Conservation (phyloP, 768 basidiomycete genomes). For the Dioszegia crocea region DNA sequence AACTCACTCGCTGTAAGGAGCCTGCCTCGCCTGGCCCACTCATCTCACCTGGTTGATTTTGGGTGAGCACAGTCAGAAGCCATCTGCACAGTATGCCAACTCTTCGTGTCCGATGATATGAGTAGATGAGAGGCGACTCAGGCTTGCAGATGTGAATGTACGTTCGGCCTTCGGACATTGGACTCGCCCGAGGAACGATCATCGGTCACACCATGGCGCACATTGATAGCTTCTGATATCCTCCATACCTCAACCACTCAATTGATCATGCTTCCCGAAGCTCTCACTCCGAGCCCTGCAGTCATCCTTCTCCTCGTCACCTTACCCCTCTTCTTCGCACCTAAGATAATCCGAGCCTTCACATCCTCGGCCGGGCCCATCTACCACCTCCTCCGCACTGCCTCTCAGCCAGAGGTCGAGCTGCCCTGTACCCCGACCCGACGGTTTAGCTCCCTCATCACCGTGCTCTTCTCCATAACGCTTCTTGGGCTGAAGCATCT, state of each 20-base stretch:
- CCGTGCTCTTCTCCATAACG: neutral
- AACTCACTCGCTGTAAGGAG: neutral
- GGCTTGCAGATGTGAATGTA: no score
- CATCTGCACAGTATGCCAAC: no score
- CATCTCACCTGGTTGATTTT: neutral
- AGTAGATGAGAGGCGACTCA: no score
- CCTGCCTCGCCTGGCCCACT: neutral
- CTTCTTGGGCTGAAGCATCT: slow-evolving; percentile 3
- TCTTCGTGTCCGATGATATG: no score
- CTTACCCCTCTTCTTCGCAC: neutral
- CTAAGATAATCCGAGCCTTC: neutral
- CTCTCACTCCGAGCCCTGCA: neutral
- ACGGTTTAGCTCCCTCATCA: slow-evolving; percentile 2
- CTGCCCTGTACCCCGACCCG: neutral
- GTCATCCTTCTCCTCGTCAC: neutral
- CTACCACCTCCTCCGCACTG: neutral
- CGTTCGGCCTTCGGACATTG: no score
- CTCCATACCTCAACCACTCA: no score
- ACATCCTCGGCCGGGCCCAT: neutral
- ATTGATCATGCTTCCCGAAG: neutral
- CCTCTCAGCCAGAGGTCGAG: neutral
- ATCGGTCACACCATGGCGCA: no score
- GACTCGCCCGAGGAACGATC: no score
- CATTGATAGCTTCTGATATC: no score
- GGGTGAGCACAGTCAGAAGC: neutral